Conservation (phyloP, 805 yeast genomes). For the Sugiyamaella valdiviana region DNA sequence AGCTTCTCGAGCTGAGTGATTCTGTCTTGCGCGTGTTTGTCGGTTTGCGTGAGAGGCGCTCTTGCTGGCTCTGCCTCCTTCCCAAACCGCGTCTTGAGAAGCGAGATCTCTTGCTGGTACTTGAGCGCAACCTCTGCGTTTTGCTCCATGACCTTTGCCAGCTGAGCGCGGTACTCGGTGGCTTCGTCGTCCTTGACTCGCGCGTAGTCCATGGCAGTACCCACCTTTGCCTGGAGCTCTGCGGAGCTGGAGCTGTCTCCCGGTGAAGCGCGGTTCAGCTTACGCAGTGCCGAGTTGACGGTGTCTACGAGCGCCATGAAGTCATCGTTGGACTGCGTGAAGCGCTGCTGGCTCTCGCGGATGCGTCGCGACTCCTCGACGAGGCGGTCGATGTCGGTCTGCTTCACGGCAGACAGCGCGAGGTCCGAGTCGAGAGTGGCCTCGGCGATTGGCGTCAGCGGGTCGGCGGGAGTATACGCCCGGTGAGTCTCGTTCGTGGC, state of each 20-base stretch:
- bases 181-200: constrained; percentile 12
- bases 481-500: neutral
- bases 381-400: constrained; percentile 1
- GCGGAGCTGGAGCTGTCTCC: neutral
- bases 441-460: neutral
- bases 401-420: constrained; percentile 5
- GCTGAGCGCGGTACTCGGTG: constrained; percentile 7
- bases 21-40: neutral
- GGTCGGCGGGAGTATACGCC: neutral
- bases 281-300: constrained; percentile 2
- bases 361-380: constrained; percentile 4
- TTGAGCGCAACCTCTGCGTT: constrained; percentile 7
- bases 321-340: neutral
- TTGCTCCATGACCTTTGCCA: constrained; percentile 11
- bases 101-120: constrained; percentile 7
- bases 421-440: neutral
- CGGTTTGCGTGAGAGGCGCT: neutral
- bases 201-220: constrained; percentile 15
- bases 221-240: constrained; percentile 7
- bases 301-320: constrained; percentile 1
- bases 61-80: neutral
- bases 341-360: constrained; percentile 1
- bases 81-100: neutral
- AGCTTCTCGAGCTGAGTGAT: neutral
- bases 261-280: neutral